These are phyloP conservation scores for Endothia cerciana DNA, from an alignment of 2,329 filamentous ascomycete genomes.

Conservation along the genomic window DNA sequence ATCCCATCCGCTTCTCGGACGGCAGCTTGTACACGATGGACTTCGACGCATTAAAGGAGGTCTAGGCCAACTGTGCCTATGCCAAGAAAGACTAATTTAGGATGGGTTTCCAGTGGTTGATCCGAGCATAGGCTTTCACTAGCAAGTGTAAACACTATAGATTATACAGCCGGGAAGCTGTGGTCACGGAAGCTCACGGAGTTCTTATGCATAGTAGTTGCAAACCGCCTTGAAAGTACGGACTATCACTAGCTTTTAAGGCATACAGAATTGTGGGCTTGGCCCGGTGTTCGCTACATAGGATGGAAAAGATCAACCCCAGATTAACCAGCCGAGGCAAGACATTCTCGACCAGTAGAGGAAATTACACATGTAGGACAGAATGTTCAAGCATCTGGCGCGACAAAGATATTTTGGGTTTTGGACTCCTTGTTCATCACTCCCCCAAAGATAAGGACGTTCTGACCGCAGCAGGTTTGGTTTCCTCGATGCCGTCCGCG, in stretches of 20 bases:
- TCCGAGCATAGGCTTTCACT: background rate
- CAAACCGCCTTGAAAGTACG: background rate
- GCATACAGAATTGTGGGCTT: too few species aligned
- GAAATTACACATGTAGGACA: background rate
- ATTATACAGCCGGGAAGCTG: background rate
- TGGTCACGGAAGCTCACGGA: background rate
- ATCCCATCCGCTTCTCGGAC: conserved; percentile 52
- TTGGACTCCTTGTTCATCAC: background rate
- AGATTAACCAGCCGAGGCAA: too few species aligned
- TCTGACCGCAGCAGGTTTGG: background rate
- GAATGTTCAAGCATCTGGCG: background rate
- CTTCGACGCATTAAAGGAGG: conserved; percentile 44
- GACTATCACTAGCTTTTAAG: too few species aligned
- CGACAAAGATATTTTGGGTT: background rate
- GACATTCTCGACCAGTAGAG: too few species aligned
- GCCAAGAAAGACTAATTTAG: conserved; percentile 57
- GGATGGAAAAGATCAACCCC: too few species aligned
- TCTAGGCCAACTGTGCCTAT: conserved; percentile 54
- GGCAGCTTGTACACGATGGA: conserved; percentile 60
- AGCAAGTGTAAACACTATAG: background rate
- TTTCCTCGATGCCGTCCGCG: background rate
- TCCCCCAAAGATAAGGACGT: background rate
- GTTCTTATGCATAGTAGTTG: background rate
- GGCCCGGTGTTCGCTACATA: too few species aligned
- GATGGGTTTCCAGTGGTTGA: conserved; percentile 49